Base-by-base conservation (phyloP, 345 rosid genomes). In the Salix caprea region DNA sequence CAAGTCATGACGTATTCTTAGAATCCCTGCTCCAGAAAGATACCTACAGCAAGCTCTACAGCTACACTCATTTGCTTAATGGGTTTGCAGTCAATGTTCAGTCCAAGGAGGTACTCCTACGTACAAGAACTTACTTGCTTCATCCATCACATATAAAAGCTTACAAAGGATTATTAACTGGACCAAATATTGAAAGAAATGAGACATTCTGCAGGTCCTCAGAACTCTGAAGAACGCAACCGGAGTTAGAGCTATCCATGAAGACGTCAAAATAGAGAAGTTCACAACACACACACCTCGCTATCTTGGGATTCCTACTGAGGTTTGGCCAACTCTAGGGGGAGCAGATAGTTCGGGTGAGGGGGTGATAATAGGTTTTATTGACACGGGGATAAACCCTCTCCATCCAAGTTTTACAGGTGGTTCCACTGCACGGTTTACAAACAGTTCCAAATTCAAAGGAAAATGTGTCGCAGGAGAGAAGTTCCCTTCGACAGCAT, bases 321-420 rank as follows among this genome's bases (percentile, higher is more conserved):
- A 66, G 14, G 79, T 85, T 37, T 85, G 87, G 87, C 87, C 84
- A 61, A 67, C 36, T 66, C 44, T 84, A 4, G 90, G 88, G 14
- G 86, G 90, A 61, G 82, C 84, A 68, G 68, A 76, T 23, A 48
- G 26, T 68, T 69, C 87, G 0, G 85, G 87, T 44, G 85, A 85
- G 67, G 87, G 89, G 54, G 80, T 87, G 1, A 82, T 83, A n/a
- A 87, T 87, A n/a, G 89, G 89, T 65, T 73, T 87, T 54, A 74
- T 87, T 62, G 86, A 87, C 72, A 84, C 89, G 2, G 89, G 89
- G 67, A 87, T 87, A 68, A 81, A 87, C 73, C 86, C 87, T 69
- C 7, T 60, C 18, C 88, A 87, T 77, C 90, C 90, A 26, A 87
- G 90, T 81, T 87, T 87, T 30, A 13, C 70, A 18, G 75, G 52